Percentiles rank a stretch among this genome's conserved stretches.
These are phyloP conservation scores for Tuber brumale DNA, from an alignment of 495 filamentous ascomycete genomes.

Conservation along the genomic window DNA sequence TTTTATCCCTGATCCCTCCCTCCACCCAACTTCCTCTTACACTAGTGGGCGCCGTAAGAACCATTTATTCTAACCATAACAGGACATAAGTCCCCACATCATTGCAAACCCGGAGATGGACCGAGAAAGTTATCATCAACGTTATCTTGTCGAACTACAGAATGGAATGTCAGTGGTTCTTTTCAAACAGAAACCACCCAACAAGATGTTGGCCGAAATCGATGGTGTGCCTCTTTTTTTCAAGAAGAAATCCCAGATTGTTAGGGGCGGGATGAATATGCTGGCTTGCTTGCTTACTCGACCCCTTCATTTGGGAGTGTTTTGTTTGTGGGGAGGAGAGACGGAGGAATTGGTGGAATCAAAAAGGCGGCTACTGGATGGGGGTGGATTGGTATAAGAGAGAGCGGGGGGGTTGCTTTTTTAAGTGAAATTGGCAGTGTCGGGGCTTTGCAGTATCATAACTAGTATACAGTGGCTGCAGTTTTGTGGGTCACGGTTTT, in stretches of 20 bases:
- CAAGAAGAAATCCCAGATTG: not conserved
- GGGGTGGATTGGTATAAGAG: not conserved
- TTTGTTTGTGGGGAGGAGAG: slow-evolving; percentile 5
- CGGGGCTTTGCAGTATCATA: not conserved
- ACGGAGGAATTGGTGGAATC: not conserved
- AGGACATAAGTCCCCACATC: not conserved
- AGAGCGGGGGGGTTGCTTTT: not conserved
- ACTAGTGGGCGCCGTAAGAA: not conserved
- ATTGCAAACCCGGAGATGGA: not conserved
- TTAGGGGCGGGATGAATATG: not conserved
- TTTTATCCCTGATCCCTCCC: not conserved
- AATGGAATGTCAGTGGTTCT: not conserved
- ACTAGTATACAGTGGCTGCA: not conserved
- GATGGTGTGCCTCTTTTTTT: slow-evolving; percentile 2
- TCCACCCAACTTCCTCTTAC: slow-evolving; percentile 1
- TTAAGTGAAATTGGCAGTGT: not conserved
- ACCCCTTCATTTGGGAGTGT: not conserved
- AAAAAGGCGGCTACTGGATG: not conserved
- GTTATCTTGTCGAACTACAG: not conserved
- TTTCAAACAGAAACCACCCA: not conserved
- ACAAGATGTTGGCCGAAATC: slow-evolving; percentile 4
- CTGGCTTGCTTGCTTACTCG: not conserved
- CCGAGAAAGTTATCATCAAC: not conserved
- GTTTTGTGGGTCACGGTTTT: not conserved
- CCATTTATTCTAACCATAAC: not conserved